These are phyloP conservation scores for Aurantiochytrium sp. DNA, from an alignment of 108 stramenopile genomes.

Conservation along the genomic window DNA sequence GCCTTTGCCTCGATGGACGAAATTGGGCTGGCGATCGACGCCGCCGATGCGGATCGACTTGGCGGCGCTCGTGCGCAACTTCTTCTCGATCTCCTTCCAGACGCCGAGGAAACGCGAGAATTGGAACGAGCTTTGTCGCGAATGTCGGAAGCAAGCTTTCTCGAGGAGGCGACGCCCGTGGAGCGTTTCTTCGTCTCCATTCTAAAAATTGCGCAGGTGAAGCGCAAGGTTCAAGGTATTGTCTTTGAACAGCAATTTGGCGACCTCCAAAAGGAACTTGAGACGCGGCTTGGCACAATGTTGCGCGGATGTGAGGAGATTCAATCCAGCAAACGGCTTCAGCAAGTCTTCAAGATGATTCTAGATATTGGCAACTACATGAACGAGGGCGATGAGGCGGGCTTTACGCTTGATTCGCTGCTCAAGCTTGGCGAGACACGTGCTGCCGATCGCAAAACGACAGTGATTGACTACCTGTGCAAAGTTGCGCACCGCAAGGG, in stretches of 20 bases:
- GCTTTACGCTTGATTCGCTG: conserved; percentile 46
- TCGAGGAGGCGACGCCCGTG: not conserved
- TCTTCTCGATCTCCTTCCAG: not conserved
- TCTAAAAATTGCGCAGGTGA: not conserved
- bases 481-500: conserved; percentile 34
- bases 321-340: not conserved
- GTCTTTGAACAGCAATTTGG: not conserved
- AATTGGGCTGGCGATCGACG: not conserved
- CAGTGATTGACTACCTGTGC: conserved; percentile 43
- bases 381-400: conserved; percentile 23
- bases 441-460: conserved; percentile 43
- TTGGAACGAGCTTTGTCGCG: not conserved
- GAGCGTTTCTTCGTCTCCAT: not conserved
- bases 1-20: not conserved
- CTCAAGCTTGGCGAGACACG: conserved; percentile 43
- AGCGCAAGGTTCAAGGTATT: not conserved
- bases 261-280: not conserved
- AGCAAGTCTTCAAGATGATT: not conserved
- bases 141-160: not conserved
- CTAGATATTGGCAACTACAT: not conserved
- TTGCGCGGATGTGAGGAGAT: not conserved
- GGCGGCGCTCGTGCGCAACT: not conserved
- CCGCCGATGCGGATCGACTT: not conserved
- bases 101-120: not conserved
- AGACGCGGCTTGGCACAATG: not conserved